phyloP scores from a whole-genome alignment of 2,329 filamentous ascomycete genomes.

The Fusarium sp. region DNA sequence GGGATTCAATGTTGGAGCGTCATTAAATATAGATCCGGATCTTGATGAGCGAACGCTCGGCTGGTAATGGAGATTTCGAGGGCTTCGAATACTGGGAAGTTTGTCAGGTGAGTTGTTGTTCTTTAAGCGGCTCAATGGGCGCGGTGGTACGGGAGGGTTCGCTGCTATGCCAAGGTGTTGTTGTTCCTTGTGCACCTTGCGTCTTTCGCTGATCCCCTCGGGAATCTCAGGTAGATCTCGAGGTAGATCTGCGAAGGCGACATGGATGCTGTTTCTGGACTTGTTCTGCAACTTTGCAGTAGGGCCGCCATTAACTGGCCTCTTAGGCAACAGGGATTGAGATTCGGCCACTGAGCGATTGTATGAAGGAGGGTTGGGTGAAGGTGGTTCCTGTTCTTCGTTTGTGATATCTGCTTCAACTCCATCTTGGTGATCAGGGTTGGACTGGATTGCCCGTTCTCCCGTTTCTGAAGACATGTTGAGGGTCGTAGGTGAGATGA shows the following conservation, averaged over 20 bases:
- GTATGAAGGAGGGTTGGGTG: slow-evolving; percentile 30
- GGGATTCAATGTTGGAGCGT: slow-evolving; percentile 70
- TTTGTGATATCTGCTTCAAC: slow-evolving; percentile 5
- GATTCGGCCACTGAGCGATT: slow-evolving; percentile 24
- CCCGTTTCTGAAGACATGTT: slow-evolving; percentile 30
- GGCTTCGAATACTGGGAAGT: slow-evolving; percentile 58
- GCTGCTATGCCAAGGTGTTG: slow-evolving; percentile 42
- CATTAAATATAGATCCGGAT: slow-evolving; percentile 66
- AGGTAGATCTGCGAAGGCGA: slow-evolving; percentile 52
- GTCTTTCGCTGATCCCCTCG: slow-evolving; percentile 60
- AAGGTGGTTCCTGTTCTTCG: slow-evolving; percentile 11
- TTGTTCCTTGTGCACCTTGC: slow-evolving; percentile 51
- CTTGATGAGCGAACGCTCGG: slow-evolving; percentile 65
- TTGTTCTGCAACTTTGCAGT: slow-evolving; percentile 66
- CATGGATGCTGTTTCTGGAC: slow-evolving; percentile 51
- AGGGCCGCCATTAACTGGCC: slow-evolving; percentile 44
- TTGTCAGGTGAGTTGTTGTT: slow-evolving; percentile 58
- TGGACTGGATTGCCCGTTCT: slow-evolving; percentile 8
- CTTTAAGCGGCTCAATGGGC: slow-evolving; percentile 40
- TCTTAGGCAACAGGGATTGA: slow-evolving; percentile 33
- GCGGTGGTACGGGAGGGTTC: slow-evolving; percentile 35
- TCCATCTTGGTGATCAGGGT: slow-evolving; percentile 20
- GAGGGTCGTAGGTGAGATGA: slow-evolving; percentile 13
- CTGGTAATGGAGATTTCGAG: slow-evolving; percentile 62
- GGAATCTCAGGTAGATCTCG: slow-evolving; percentile 64